Conservation (phyloP, 2,329 filamentous ascomycete genomes). For the Penicillium verrucosum region DNA sequence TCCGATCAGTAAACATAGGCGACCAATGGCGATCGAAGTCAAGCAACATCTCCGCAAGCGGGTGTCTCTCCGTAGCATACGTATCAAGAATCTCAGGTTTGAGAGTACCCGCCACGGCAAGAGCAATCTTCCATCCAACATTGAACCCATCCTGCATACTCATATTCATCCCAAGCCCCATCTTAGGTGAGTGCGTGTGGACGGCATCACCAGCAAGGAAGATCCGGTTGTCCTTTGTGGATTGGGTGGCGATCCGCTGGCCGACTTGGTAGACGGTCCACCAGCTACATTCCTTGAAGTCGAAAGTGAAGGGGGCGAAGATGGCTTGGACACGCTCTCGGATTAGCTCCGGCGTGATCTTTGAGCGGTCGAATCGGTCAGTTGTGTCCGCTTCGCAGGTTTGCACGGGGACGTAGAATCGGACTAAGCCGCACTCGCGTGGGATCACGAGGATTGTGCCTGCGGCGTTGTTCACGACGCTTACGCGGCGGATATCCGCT, state of each 20-base stretch:
- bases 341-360: constrained; percentile 19
- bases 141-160: constrained; percentile 55
- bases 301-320: constrained; percentile 19
- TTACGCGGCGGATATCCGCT: constrained; percentile 53
- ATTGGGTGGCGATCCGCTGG: constrained; percentile 18
- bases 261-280: constrained; percentile 25
- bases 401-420: constrained; percentile 24
- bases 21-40: constrained; percentile 54
- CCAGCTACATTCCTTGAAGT: constrained; percentile 20
- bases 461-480: constrained; percentile 58
- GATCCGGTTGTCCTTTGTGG: constrained; percentile 14
- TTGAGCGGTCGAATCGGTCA: constrained; percentile 19
- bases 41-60: constrained; percentile 65
- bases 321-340: constrained; percentile 16
- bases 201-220: constrained; percentile 26
- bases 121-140: constrained; percentile 55
- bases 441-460: constrained; percentile 33
- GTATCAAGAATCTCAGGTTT: constrained; percentile 47
- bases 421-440: constrained; percentile 21
- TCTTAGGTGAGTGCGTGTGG: constrained; percentile 25
- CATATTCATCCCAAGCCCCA: constrained; percentile 25
- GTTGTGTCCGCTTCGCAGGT: constrained; percentile 6
- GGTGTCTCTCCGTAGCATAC: constrained; percentile 54
- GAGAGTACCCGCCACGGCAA: constrained; percentile 45
- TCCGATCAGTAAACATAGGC: constrained; percentile 13